Percentiles rank a stretch among this genome's conserved stretches.
These are phyloP conservation scores for Vigna mungo DNA, from an alignment of 306 rosid genomes.

Conservation along the genomic window DNA sequence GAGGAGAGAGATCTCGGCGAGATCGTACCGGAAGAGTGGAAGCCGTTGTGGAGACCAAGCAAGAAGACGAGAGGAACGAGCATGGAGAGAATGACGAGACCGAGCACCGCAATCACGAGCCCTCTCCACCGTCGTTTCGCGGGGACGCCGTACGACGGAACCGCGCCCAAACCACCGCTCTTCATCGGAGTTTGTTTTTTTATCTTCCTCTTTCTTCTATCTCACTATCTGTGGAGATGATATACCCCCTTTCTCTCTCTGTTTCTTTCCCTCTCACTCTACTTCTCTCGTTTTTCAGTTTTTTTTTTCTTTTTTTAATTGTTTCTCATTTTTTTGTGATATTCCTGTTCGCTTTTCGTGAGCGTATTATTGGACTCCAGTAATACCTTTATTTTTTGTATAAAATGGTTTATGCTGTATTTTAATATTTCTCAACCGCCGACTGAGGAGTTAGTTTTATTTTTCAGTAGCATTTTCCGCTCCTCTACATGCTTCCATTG, in stretches of 20 bases:
- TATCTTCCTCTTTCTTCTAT: constrained; percentile 24
- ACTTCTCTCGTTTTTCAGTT: constrained; percentile 37
- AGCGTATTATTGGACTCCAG: background rate
- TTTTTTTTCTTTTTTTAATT: background rate
- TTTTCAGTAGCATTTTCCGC: background rate
- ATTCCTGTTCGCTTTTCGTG: background rate
- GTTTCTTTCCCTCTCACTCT: constrained; percentile 33
- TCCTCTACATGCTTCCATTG: background rate
- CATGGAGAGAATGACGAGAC: constrained; percentile 92
- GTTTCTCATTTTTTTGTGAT: background rate
- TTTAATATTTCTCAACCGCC: constrained; percentile 37
- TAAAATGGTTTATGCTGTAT: background rate
- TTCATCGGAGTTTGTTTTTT: constrained; percentile 49
- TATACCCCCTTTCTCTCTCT: background rate
- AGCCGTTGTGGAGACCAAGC: constrained; percentile 94
- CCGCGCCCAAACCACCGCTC: constrained; percentile 63
- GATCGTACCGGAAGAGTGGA: constrained; percentile 77
- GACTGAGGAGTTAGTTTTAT: constrained; percentile 45
- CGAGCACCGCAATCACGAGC: constrained; percentile 82
- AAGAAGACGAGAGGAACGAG: constrained; percentile 94
- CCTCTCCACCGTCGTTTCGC: constrained; percentile 92
- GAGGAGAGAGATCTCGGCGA: constrained; percentile 62
- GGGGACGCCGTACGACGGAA: constrained; percentile 59
- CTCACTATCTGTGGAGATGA: constrained; percentile 7
- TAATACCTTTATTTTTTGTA: background rate